A percentile compares a stretch with the other conserved stretches of the same genome.
Conservation (phyloP, 2,329 filamentous ascomycete species). For the Didymella lethalis region DNA sequence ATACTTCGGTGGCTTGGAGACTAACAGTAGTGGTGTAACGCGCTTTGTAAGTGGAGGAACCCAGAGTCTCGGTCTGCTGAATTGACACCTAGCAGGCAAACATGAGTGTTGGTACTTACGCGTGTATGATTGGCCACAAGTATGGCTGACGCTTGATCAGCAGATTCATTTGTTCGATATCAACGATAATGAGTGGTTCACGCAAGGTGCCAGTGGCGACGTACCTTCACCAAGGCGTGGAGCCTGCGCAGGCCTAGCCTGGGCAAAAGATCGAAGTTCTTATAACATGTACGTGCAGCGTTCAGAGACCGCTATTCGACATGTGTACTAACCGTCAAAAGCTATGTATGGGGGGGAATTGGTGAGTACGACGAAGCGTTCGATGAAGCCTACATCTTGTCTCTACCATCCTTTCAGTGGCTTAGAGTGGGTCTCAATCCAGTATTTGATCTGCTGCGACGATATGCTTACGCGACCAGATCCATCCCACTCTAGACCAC, state of each 20-base stretch:
- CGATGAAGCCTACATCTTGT: slow-evolving; percentile 67
- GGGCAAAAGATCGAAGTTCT: not conserved
- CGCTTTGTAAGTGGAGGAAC: no score
- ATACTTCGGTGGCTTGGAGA: no score
- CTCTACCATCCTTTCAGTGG: slow-evolving; percentile 68
- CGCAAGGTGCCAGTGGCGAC: slow-evolving; percentile 62
- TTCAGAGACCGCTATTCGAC: no score
- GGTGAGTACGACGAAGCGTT: slow-evolving; percentile 60
- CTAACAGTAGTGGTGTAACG: no score
- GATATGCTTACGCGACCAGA: not conserved
- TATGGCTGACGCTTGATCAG: not conserved
- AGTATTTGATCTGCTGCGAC: no score
- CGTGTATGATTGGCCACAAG: no score
- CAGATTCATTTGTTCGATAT: slow-evolving; percentile 65
- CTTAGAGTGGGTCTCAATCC: slow-evolving; percentile 40
- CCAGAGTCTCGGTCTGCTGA: no score
- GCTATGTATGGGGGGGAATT: slow-evolving; percentile 66
- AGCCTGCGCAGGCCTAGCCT: not conserved
- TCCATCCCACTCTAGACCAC: not conserved
- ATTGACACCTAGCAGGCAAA: no score
- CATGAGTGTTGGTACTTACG: no score
- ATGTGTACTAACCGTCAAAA: slow-evolving; percentile 31
- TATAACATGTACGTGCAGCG: not conserved
- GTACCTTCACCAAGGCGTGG: slow-evolving; percentile 53
- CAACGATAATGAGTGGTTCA: slow-evolving; percentile 64